Conservation (phyloP, 176 grass and related monocot genomes). For the Poa annua region DNA sequence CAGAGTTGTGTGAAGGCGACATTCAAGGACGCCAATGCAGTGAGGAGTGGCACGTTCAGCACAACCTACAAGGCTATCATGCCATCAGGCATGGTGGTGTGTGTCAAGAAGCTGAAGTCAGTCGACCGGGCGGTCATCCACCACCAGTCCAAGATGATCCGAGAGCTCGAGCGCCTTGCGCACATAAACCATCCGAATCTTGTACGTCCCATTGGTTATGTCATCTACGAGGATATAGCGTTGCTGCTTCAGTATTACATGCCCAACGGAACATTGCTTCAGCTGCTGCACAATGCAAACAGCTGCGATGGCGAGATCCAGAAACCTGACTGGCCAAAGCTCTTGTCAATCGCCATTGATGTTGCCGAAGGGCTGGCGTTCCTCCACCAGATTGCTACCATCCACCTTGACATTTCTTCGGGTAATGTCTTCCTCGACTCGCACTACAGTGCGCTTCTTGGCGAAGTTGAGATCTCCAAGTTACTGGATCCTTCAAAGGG, state of each 20-base stretch:
- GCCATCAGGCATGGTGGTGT: slow-evolving; percentile 87
- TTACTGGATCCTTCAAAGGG: slow-evolving; percentile 90
- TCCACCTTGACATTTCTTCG: slow-evolving; percentile 92
- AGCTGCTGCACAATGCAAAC: slow-evolving; percentile 54
- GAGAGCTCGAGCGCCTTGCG: slow-evolving; percentile 76
- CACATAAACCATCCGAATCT: slow-evolving; percentile 81
- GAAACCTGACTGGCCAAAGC: slow-evolving; percentile 73
- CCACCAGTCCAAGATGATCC: slow-evolving; percentile 89
- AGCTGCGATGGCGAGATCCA: slow-evolving; percentile 24
- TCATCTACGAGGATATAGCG: slow-evolving; percentile 82
- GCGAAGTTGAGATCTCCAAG: slow-evolving; percentile 94
- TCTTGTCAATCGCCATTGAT: slow-evolving; percentile 68
- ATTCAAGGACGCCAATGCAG: slow-evolving; percentile 62
- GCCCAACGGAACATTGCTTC: slow-evolving; percentile 78
- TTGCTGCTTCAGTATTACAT: slow-evolving; percentile 78
- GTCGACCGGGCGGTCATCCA: slow-evolving; percentile 68
- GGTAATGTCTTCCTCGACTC: slow-evolving; percentile 79
- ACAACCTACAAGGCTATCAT: slow-evolving; percentile 78
- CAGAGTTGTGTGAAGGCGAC: slow-evolving; percentile 72
- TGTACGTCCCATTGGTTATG: slow-evolving; percentile 75
- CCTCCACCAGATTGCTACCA: slow-evolving; percentile 83
- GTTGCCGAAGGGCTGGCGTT: slow-evolving; percentile 80
- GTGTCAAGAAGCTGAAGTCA: slow-evolving; percentile 83
- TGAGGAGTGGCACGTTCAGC: slow-evolving; percentile 81
- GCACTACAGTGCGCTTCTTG: slow-evolving; percentile 68